Percentiles rank a stretch among this genome's conserved stretches.
phyloP scores from a whole-genome alignment of 805 yeast species.

The Candida xiaguanensis region DNA sequence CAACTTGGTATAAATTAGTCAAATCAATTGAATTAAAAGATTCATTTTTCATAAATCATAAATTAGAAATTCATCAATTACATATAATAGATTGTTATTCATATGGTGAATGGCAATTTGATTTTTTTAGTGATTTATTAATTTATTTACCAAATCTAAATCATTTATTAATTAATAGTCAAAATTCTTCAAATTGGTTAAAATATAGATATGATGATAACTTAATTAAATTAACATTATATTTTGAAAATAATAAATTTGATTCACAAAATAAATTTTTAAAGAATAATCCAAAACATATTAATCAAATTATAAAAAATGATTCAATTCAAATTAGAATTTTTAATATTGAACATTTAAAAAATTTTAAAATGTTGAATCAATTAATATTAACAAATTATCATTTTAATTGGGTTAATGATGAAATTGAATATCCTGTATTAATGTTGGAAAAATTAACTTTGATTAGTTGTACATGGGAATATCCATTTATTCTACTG shows the following conservation, averaged over 20 bases:
- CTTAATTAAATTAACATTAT: conserved; percentile 22
- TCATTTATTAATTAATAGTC: conserved; percentile 26
- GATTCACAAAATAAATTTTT: conserved; percentile 13
- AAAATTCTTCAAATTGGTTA: conserved; percentile 39
- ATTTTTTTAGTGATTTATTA: conserved; percentile 20
- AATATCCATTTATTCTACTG: conserved; percentile 48
- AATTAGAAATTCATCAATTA: conserved; percentile 18
- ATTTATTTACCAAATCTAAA: conserved; percentile 19
- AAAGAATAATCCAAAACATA: conserved; percentile 15
- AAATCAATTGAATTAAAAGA: conserved; percentile 4
- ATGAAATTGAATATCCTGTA: conserved; percentile 13
- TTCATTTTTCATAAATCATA: conserved; percentile 10
- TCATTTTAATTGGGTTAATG: conserved; percentile 40
- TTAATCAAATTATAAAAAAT: conserved; percentile 8
- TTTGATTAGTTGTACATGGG: conserved; percentile 51
- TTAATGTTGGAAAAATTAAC: conserved; percentile 21
- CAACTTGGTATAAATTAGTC: conserved; percentile 24
- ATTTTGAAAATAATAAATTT: conserved; percentile 19
- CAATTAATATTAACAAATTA: conserved; percentile 36
- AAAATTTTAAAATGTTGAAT: conserved; percentile 29
- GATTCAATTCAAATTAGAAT: conserved; percentile 18
- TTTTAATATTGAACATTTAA: conserved; percentile 44
- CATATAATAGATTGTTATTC: conserved; percentile 28
- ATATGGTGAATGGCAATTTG: conserved; percentile 36
- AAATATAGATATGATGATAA: conserved; percentile 25